A percentile compares a stretch with the other conserved stretches of the same genome.
Evolutionary conservation across 2,329 filamentous ascomycete genomes (phyloP).

Genomic region (Trichophyton benhamiae): DNA sequence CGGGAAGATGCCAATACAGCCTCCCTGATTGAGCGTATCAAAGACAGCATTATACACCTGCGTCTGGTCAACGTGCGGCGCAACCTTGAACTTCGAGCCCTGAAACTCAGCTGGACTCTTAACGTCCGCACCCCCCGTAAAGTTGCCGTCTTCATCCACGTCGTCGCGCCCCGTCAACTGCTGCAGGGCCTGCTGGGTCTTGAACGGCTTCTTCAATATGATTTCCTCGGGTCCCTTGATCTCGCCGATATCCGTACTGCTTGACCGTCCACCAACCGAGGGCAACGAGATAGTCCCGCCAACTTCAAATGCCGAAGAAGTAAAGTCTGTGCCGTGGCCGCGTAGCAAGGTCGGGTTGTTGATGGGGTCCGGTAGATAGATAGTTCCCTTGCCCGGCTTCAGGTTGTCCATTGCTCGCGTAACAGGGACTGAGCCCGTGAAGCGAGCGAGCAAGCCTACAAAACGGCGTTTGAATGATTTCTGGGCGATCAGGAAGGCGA

Average conservation of each 20-base stretch:
- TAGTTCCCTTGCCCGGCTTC: slow-evolving; percentile 62
- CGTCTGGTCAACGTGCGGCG: slow-evolving; percentile 87
- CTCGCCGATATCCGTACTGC: slow-evolving; percentile 72
- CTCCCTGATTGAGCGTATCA: slow-evolving; percentile 63
- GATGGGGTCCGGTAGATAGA: slow-evolving; percentile 82
- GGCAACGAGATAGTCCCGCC: slow-evolving; percentile 82
- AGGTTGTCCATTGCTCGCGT: slow-evolving; percentile 81
- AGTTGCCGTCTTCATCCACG: slow-evolving; percentile 53
- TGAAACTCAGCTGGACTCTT: slow-evolving; percentile 48
- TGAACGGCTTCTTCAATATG: slow-evolving; percentile 76
- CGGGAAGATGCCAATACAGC: slow-evolving; percentile 91
- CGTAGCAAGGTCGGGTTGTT: slow-evolving; percentile 71
- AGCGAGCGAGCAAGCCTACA: slow-evolving; percentile 72
- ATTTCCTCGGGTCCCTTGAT: slow-evolving; percentile 71
- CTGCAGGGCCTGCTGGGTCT: slow-evolving; percentile 57
- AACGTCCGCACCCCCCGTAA: slow-evolving; percentile 43
- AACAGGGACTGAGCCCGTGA: slow-evolving; percentile 85
- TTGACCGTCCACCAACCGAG: slow-evolving; percentile 64
- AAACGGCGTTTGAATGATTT: slow-evolving; percentile 87
- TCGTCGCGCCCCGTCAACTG: slow-evolving; percentile 75
- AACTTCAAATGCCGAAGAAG: slow-evolving; percentile 54
- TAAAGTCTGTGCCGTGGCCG: slow-evolving; percentile 72
- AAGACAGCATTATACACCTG: slow-evolving; percentile 92
- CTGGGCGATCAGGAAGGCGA: slow-evolving; percentile 85
- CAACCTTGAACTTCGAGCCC: slow-evolving; percentile 74